Percentiles rank a stretch among this genome's conserved stretches.
These are phyloP conservation scores for Auricularia sp. DNA, from an alignment of 768 basidiomycete genomes.

Conservation along the genomic window DNA sequence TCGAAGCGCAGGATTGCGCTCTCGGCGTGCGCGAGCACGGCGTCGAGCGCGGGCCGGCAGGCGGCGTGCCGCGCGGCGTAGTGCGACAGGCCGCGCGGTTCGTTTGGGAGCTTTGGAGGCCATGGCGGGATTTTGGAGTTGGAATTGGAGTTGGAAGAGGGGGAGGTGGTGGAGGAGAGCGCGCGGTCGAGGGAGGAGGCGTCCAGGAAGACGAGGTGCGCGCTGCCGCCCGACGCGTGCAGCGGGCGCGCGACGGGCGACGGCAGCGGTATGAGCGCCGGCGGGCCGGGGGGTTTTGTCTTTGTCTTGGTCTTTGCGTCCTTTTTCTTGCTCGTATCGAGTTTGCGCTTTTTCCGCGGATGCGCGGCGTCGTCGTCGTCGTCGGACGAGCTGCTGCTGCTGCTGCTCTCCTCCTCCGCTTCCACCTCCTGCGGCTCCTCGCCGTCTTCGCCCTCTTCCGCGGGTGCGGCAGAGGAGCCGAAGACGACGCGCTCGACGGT, in stretches of 20 bases:
- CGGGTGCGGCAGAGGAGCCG: constrained; percentile 36
- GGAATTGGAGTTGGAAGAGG: no score
- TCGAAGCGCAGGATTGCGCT: constrained; percentile 70
- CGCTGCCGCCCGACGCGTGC: constrained; percentile 53
- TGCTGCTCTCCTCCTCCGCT: neutral
- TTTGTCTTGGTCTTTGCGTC: constrained; percentile 11
- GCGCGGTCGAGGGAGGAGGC: constrained; percentile 59
- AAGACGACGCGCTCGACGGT: constrained; percentile 69
- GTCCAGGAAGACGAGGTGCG: constrained; percentile 68
- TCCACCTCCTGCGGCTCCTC: neutral
- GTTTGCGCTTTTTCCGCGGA: constrained; percentile 26
- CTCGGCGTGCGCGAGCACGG: constrained; percentile 71
- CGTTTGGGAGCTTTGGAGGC: constrained; percentile 36
- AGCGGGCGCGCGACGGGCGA: constrained; percentile 37
- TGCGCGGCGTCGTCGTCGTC: constrained; percentile 18
- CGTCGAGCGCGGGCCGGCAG: constrained; percentile 65
- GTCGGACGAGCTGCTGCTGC: neutral
- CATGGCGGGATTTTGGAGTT: constrained; percentile 48
- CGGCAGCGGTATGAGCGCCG: constrained; percentile 55
- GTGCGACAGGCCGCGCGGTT: constrained; percentile 62
- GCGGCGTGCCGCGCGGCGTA: constrained; percentile 55
- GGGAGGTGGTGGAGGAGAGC: constrained; percentile 29
- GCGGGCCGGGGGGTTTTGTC: constrained; percentile 22
- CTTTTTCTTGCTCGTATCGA: constrained; percentile 13
- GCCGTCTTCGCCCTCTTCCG: constrained; percentile 11